A percentile compares a stretch with the other conserved stretches of the same genome.
phyloP scores from a whole-genome alignment of 2,329 filamentous ascomycete species.

The Xylaria sp. region DNA sequence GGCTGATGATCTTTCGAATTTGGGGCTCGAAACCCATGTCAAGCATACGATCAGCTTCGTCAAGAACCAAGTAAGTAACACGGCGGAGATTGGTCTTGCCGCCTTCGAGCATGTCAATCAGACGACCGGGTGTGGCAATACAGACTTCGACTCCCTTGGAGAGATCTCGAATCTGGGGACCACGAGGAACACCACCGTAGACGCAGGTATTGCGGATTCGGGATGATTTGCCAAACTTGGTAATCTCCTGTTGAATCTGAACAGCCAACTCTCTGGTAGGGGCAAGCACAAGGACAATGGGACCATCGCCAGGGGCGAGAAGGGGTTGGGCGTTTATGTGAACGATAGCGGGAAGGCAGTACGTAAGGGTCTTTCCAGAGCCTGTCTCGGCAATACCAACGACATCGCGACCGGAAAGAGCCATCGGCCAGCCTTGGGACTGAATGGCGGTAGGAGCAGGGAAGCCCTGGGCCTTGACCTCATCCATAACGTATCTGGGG shows the following conservation, averaged over 20 bases:
- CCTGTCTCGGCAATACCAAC: conserved; percentile 99
- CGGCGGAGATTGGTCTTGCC: conserved; percentile 98
- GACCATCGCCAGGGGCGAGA: conserved; percentile 91
- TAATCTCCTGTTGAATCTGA: conserved; percentile 98
- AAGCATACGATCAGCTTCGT: conserved; percentile 99
- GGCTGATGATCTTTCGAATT: conserved; percentile 97
- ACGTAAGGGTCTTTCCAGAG: conserved; percentile 98
- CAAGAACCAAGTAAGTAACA: conserved; percentile 97
- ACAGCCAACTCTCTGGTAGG: conserved; percentile 98
- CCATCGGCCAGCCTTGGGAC: conserved; percentile 99
- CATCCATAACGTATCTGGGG: conserved; percentile 95
- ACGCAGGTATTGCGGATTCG: conserved; percentile 99
- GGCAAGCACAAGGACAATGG: conserved; percentile 94
- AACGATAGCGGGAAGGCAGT: conserved; percentile 97
- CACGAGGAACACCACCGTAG: conserved; percentile 98
- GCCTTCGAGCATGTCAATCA: conserved; percentile 98
- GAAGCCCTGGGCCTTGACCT: conserved; percentile 98
- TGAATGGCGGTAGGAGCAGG: conserved; percentile 94
- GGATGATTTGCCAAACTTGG: conserved; percentile 97
- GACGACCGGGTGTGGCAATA: conserved; percentile 96
- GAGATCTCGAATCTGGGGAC: conserved; percentile 94
- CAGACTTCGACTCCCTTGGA: conserved; percentile 96
- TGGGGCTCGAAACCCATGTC: conserved; percentile 99
- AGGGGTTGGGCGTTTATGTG: conserved; percentile 99
- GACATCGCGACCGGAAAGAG: conserved; percentile 95